phyloP scores from a whole-genome alignment of 2,329 filamentous ascomycete genomes.

The Dendryphion nanum region DNA sequence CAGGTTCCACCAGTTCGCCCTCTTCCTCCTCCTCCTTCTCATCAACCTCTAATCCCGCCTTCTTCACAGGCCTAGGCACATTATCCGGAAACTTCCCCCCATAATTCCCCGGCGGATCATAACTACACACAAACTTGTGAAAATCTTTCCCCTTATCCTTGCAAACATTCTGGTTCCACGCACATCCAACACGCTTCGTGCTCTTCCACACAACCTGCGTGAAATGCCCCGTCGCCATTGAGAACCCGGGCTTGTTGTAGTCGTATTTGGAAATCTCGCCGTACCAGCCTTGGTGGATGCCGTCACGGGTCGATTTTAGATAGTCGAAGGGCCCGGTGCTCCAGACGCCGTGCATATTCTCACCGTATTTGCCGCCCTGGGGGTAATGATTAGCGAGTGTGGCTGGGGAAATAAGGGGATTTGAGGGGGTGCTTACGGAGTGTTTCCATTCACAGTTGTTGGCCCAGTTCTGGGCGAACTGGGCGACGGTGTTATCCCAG shows the following conservation, averaged over 20 bases:
- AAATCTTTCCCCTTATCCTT: neutral
- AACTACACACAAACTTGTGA: neutral
- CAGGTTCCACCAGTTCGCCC: no score
- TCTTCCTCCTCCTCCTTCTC: no score
- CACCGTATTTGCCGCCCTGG: slow-evolving; percentile 5
- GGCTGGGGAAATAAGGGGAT: no score
- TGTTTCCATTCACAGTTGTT: slow-evolving; percentile 5
- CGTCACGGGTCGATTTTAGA: slow-evolving; percentile 2
- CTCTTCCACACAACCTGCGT: slow-evolving; percentile 1
- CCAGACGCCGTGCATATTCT: slow-evolving; percentile 5
- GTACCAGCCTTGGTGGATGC: slow-evolving; percentile 6
- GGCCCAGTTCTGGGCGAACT: slow-evolving; percentile 6
- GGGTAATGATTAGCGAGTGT: no score
- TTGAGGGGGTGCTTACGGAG: slow-evolving; percentile 3
- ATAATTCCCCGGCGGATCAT: neutral
- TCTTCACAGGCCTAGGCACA: no score
- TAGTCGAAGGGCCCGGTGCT: slow-evolving; percentile 2
- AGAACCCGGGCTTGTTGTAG: slow-evolving; percentile 6
- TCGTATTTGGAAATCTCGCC: slow-evolving; percentile 4
- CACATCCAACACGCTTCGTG: neutral
- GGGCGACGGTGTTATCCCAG: slow-evolving; percentile 1
- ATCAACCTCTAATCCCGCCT: no score
- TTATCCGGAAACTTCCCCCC: no score
- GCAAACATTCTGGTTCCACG: slow-evolving; percentile 3
- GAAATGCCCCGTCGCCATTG: neutral